These are phyloP conservation scores for Keqinozyma sinolaborantium DNA, from an alignment of 1,139 yeast genomes.

Conservation along the genomic window DNA sequence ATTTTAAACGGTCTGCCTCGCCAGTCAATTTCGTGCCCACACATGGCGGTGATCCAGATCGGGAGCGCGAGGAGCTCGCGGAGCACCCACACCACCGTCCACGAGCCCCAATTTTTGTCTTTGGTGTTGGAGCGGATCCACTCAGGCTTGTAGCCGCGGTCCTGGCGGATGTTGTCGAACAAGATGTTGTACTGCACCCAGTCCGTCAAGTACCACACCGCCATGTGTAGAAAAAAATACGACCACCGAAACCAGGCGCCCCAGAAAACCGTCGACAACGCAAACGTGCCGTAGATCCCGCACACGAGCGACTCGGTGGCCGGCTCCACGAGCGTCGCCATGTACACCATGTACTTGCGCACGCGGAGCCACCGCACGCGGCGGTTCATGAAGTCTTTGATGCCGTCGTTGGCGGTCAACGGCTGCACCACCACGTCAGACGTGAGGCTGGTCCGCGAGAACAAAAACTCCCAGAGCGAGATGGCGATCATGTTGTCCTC, in stretches of 20 bases:
- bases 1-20: slow-evolving; percentile 75
- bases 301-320: slow-evolving; percentile 74
- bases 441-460: slow-evolving; percentile 73
- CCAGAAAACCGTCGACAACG: slow-evolving; percentile 47
- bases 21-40: slow-evolving; percentile 80
- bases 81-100: slow-evolving; percentile 53
- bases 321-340: slow-evolving; percentile 84
- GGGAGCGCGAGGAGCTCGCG: slow-evolving; percentile 80
- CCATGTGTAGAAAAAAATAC: slow-evolving; percentile 51
- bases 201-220: slow-evolving; percentile 64
- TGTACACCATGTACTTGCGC: slow-evolving; percentile 83
- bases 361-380: slow-evolving; percentile 86
- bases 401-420: slow-evolving; percentile 40
- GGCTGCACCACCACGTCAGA: slow-evolving; percentile 84
- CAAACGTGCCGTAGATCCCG: slow-evolving; percentile 66
- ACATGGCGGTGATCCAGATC: slow-evolving; percentile 78
- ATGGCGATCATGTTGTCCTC: slow-evolving; percentile 94
- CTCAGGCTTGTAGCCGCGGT: slow-evolving; percentile 15
- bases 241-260: slow-evolving; percentile 25
- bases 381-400: slow-evolving; percentile 59
- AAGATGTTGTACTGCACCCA: slow-evolving; percentile 53
- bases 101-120: slow-evolving; percentile 13
- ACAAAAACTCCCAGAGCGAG: slow-evolving; percentile 70
- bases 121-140: slow-evolving; percentile 22
- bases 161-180: slow-evolving; percentile 21